These are phyloP conservation scores for Myxozyma kluyveri DNA, from an alignment of 805 yeast species.

Conservation along the genomic window DNA sequence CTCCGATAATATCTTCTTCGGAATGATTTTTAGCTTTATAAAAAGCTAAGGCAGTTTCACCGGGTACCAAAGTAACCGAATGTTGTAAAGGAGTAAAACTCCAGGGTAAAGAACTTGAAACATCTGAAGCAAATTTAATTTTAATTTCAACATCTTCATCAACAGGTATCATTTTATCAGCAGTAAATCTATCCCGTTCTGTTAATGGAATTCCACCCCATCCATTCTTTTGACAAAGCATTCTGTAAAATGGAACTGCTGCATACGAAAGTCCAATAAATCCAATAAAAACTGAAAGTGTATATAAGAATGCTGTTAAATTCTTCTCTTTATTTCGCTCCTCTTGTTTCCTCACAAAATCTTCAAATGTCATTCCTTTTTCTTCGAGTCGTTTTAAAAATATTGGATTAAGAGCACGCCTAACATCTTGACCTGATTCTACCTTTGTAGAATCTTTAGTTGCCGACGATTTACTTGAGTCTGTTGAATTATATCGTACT, in stretches of 20 bases:
- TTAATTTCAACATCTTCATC: constrained; percentile 77
- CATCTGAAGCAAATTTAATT: constrained; percentile 87
- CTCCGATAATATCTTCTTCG: constrained; percentile 88
- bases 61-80: constrained; percentile 89
- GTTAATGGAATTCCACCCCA: constrained; percentile 96
- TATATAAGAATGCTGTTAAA: constrained; percentile 61
- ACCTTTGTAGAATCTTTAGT: not conserved
- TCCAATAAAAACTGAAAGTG: constrained; percentile 63
- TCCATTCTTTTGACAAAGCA: constrained; percentile 90
- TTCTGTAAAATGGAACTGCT: constrained; percentile 89
- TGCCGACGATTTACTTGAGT: not conserved
- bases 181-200: constrained; percentile 72
- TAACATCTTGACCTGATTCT: not conserved
- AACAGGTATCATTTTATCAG: constrained; percentile 84
- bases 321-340: constrained; percentile 41
- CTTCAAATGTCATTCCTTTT: constrained; percentile 21
- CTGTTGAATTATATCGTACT: not conserved
- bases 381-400: constrained; percentile 10
- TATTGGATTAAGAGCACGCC: constrained; percentile 5
- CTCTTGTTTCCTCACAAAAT: constrained; percentile 18
- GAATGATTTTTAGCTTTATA: constrained; percentile 86
- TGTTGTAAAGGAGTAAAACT: constrained; percentile 89
- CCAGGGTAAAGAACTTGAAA: constrained; percentile 91
- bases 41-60: constrained; percentile 96
- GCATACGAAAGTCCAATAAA: constrained; percentile 80